A percentile compares a stretch with the other conserved stretches of the same genome.
These are phyloP conservation scores for Vigna hirtella DNA, from an alignment of 306 rosid species.

Conservation along the genomic window DNA sequence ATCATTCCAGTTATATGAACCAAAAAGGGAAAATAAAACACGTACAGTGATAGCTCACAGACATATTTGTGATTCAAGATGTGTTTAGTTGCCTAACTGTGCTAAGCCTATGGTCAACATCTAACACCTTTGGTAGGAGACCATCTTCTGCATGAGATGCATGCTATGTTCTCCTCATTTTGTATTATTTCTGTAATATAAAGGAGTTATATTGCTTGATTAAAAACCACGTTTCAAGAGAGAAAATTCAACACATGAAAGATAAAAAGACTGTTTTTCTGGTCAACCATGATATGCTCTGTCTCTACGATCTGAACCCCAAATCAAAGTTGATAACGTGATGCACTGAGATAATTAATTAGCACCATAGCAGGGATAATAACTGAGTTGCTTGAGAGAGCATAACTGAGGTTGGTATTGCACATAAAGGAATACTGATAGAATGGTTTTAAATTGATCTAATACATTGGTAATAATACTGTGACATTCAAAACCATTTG, in stretches of 20 bases:
- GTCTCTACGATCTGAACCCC: constrained; percentile 11
- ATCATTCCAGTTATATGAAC: neutral
- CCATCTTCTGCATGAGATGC: constrained; percentile 38
- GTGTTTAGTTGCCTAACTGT: neutral
- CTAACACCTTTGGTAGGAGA: constrained; percentile 34
- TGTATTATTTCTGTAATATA: neutral
- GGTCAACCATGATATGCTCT: constrained; percentile 30
- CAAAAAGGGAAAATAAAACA: neutral
- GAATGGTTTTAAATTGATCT: neutral
- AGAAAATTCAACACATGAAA: constrained; percentile 26
- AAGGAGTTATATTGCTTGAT: neutral
- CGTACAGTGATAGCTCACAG: neutral
- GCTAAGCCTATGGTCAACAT: constrained; percentile 31
- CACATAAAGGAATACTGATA: neutral
- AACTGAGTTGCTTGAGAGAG: neutral
- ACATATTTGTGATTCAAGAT: neutral
- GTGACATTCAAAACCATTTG: too few species aligned
- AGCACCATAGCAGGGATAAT: neutral
- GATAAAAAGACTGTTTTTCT: neutral
- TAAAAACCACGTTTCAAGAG: too few species aligned
- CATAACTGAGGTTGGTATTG: neutral
- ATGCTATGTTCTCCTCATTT: constrained; percentile 19
- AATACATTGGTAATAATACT: neutral
- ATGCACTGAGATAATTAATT: constrained; percentile 14
- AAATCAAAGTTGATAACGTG: constrained; percentile 21